phyloP scores from a whole-genome alignment of 2,329 filamentous ascomycete species.

The Trichoderma brevicompactum region DNA sequence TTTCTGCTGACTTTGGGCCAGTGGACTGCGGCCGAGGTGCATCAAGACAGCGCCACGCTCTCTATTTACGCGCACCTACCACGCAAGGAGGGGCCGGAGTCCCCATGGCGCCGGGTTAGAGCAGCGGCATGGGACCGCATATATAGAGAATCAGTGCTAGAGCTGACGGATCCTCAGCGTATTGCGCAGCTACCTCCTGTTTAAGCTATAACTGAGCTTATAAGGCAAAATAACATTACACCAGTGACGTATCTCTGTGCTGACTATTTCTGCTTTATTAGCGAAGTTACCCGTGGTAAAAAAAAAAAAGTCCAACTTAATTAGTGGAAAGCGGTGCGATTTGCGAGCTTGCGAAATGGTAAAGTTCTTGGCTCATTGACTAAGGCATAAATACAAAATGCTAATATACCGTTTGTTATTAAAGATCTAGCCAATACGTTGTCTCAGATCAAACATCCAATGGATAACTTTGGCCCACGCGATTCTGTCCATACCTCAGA shows the following conservation, averaged over 20 bases:
- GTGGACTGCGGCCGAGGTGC: not conserved
- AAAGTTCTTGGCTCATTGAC: not conserved
- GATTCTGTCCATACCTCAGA: too few species aligned
- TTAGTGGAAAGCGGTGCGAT: too few species aligned
- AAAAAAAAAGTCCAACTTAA: too few species aligned
- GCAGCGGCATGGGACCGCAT: not conserved
- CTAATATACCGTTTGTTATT: not conserved
- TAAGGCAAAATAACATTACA: not conserved
- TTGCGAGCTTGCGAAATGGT: not conserved
- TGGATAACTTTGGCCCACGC: not conserved
- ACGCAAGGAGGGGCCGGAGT: not conserved
- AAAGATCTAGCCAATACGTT: not conserved
- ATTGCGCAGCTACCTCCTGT: not conserved
- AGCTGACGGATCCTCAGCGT: not conserved
- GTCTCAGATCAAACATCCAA: not conserved
- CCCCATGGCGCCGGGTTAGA: not conserved
- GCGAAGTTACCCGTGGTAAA: not conserved
- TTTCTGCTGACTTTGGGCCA: not conserved
- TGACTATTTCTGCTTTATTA: not conserved
- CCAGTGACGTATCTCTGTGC: not conserved
- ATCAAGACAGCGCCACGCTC: not conserved
- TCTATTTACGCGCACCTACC: not conserved
- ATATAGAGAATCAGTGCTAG: not conserved
- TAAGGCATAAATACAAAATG: not conserved
- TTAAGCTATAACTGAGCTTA: not conserved